Evolutionary conservation across 176 grass and related monocot genomes (phyloP), one percentile per base, ranked within the genome.

Genomic region (Hyparrhenia diplandra): DNA sequence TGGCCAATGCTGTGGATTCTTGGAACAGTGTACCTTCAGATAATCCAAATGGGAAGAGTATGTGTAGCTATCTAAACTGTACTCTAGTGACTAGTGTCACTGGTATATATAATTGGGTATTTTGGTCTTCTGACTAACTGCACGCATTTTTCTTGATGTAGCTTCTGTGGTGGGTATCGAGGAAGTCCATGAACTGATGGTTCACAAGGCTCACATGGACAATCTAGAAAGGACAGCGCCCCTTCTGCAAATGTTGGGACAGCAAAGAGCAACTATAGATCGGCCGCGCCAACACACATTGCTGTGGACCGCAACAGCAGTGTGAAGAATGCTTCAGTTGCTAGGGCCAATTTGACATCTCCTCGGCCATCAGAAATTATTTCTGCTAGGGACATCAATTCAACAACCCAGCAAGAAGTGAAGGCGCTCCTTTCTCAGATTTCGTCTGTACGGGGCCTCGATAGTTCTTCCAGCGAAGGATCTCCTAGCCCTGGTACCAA

Each of bases 401-500:
- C 90, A n/a, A 90, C 69, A 40, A 90, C 84, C 23, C 84, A 95
- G 28, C 88, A 95, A 84, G 96, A 95, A 74, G 85, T 98, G 64
- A 93, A 95, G 80, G 88, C 74, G 36, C 80, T 98, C 40, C 85
- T 98, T 80, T 89, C 90, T 74, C 95, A 94, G 81, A 94, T 94
- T 25, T 92, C 95, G 54, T 86, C 78, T 18, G 83, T n/a, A n/a
- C 74, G 87, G 83, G 76, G 83, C n/a, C 8, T 89, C 6, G 87
- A 89, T 18, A 23, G 17, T 82, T 78, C 78, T 82, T 82, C 45
- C 8, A 89, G 21, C 16, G 87, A 89, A 47, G 78, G 78, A 41
- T 25, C 58, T 60, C 39, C 66, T 36, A 89, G 77, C 49, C 83
- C 88, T 32, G 70, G 80, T 64, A 64, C 62, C 69, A 81, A 40